phyloP scores from a whole-genome alignment of 176 grass and related monocot genomes.

The Zea luxurians region DNA sequence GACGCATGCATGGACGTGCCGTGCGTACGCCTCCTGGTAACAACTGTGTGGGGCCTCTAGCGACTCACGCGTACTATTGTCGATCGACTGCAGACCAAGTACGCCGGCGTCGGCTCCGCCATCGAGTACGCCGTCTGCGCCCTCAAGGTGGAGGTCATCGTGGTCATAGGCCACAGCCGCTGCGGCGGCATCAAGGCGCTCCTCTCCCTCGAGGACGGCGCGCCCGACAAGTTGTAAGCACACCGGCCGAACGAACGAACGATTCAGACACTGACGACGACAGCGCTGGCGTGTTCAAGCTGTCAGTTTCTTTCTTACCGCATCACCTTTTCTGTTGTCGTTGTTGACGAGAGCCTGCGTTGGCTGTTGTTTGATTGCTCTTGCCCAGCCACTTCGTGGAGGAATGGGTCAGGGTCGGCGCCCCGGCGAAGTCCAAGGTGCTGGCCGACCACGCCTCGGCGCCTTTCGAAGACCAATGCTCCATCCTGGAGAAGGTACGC shows the following conservation, averaged over 20 bases:
- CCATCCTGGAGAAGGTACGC: slow-evolving; percentile 66
- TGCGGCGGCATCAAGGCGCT: slow-evolving; percentile 98
- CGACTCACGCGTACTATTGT: not conserved
- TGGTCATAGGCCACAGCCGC: slow-evolving; percentile 96
- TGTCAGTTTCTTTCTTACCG: not conserved
- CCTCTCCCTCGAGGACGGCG: slow-evolving; percentile 74
- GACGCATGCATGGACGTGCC: not conserved
- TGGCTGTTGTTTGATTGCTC: not conserved
- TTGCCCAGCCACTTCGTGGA: slow-evolving; percentile 74
- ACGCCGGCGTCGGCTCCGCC: slow-evolving; percentile 70
- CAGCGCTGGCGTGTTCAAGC: not conserved
- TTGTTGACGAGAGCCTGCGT: not conserved
- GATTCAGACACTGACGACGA: not conserved
- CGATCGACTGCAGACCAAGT: slow-evolving; percentile 48
- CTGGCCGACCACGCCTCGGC: slow-evolving; percentile 25
- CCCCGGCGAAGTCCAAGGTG: slow-evolving; percentile 69
- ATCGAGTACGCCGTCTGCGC: slow-evolving; percentile 84
- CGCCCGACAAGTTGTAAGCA: slow-evolving; percentile 30
- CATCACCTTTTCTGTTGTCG: not conserved
- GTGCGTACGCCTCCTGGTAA: not conserved
- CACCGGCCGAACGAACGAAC: not conserved
- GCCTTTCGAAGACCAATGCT: slow-evolving; percentile 63
- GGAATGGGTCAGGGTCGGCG: slow-evolving; percentile 86
- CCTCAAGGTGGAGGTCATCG: slow-evolving; percentile 80
- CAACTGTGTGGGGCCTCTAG: not conserved